Percentiles rank a stretch among this genome's conserved stretches.
Conservation (phyloP, 495 filamentous ascomycete genomes). For the Neurospora intermedia region DNA sequence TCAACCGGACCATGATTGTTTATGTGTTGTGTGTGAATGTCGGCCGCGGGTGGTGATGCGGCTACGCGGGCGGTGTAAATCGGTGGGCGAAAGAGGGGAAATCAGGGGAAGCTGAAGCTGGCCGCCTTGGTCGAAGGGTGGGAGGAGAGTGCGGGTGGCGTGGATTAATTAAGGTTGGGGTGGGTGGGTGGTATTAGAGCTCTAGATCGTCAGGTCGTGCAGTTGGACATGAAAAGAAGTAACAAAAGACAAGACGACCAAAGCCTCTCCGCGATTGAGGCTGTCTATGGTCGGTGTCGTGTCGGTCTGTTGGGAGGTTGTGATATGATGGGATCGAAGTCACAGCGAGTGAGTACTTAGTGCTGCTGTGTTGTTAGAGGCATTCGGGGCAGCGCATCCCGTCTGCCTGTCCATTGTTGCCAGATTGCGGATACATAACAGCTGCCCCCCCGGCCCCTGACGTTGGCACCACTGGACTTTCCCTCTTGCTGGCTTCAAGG, state of each 20-base stretch:
- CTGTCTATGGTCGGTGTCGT: background rate
- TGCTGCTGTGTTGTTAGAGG: conserved; percentile 9
- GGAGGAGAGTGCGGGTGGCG: background rate
- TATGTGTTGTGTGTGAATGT: background rate
- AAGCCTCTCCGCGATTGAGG: conserved; percentile 11
- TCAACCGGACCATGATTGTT: conserved; percentile 76
- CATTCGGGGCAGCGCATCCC: conserved; percentile 1
- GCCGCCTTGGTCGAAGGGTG: background rate
- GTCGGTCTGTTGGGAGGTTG: background rate
- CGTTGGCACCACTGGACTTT: background rate
- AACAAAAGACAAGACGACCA: conserved; percentile 6
- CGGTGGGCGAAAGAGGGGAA: conserved; percentile 1
- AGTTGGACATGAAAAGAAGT: conserved; percentile 8
- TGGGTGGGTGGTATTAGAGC: background rate
- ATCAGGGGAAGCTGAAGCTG: background rate
- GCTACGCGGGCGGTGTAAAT: background rate
- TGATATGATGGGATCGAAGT: background rate
- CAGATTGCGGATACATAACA: conserved; percentile 23
- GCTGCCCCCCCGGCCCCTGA: background rate
- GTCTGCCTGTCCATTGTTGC: conserved; percentile 12
- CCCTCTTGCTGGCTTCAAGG: conserved; percentile 3
- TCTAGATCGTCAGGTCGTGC: conserved; percentile 1
- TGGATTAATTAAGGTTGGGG: background rate
- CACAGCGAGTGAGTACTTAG: background rate
- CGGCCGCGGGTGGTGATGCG: background rate